These are phyloP conservation scores for Stellera chamaejasme DNA, from an alignment of 345 rosid species.

Conservation along the genomic window DNA sequence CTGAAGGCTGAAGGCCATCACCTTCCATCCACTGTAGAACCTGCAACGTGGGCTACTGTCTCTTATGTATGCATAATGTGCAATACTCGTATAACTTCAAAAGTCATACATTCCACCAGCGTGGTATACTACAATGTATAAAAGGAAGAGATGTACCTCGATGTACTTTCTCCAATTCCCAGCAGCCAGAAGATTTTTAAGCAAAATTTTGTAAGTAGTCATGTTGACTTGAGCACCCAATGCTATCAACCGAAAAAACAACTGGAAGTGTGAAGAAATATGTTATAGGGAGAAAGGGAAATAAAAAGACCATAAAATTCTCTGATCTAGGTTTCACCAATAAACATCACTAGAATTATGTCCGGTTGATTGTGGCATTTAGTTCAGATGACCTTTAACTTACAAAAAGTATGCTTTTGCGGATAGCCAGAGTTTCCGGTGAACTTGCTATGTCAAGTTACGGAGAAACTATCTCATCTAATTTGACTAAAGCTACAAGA, in stretches of 20 bases:
- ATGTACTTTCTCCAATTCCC: slow-evolving; percentile 96
- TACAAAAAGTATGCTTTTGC: too few species aligned
- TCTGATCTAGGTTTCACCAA: too few species aligned
- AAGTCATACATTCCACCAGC: too few species aligned
- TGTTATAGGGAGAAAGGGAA: not conserved
- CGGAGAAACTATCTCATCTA: too few species aligned
- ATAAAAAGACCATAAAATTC: slow-evolving; percentile 8
- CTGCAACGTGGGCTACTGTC: slow-evolving; percentile 20
- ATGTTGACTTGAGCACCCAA: slow-evolving; percentile 52
- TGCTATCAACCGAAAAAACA: slow-evolving; percentile 63
- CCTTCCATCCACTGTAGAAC: slow-evolving; percentile 86
- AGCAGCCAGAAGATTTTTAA: slow-evolving; percentile 66
- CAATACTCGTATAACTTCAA: too few species aligned
- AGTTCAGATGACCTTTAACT: too few species aligned
- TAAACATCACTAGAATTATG: too few species aligned
- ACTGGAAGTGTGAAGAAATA: slow-evolving; percentile 29
- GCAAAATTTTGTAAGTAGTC: slow-evolving; percentile 47
- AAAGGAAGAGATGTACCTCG: slow-evolving; percentile 39
- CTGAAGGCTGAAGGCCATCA: slow-evolving; percentile 58
- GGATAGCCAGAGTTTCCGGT: too few species aligned
- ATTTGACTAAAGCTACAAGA: too few species aligned
- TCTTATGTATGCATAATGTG: too few species aligned
- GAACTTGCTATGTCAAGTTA: too few species aligned
- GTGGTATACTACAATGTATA: not conserved
- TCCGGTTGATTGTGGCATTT: too few species aligned